Conservation (phyloP, 805 yeast genomes). For the Diddensiella transvaalensis region DNA sequence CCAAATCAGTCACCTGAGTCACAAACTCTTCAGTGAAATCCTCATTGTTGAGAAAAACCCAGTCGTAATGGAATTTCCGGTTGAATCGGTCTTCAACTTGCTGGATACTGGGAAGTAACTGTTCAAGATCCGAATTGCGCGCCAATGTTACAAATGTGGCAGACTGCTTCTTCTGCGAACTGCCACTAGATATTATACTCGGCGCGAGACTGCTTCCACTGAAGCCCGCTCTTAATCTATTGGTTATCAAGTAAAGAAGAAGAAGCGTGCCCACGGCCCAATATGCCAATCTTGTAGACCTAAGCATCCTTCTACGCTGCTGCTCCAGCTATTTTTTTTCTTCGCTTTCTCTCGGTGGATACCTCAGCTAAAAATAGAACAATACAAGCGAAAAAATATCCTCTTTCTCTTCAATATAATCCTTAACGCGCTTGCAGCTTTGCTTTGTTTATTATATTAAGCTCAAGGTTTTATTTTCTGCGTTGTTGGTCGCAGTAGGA, state of each 20-base stretch:
- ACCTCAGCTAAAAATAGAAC: too few species aligned
- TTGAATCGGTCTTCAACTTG: slow-evolving; percentile 68
- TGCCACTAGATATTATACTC: slow-evolving; percentile 5
- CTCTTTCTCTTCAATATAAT: too few species aligned
- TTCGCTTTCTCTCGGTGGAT: too few species aligned
- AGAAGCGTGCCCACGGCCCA: slow-evolving; percentile 9
- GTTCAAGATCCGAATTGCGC: slow-evolving; percentile 60
- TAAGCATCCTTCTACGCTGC: neutral
- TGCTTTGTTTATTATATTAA: too few species aligned
- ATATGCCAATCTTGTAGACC: slow-evolving; percentile 4
- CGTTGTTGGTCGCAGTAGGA: too few species aligned
- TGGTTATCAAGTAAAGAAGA: neutral
- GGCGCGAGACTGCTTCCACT: neutral
- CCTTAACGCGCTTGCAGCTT: too few species aligned
- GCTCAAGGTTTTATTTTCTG: too few species aligned
- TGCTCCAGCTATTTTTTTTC: too few species aligned
- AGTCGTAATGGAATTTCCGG: slow-evolving; percentile 59
- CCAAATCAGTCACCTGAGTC: slow-evolving; percentile 42
- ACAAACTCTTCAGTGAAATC: slow-evolving; percentile 58
- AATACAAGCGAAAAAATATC: too few species aligned
- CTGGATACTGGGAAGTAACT: slow-evolving; percentile 55
- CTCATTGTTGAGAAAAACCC: slow-evolving; percentile 74
- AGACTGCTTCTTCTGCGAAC: slow-evolving; percentile 29
- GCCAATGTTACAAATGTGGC: slow-evolving; percentile 71
- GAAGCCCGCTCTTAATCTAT: neutral